phyloP scores from a whole-genome alignment of 106 monocot genomes.

The Alisma plantagoaquatica region DNA sequence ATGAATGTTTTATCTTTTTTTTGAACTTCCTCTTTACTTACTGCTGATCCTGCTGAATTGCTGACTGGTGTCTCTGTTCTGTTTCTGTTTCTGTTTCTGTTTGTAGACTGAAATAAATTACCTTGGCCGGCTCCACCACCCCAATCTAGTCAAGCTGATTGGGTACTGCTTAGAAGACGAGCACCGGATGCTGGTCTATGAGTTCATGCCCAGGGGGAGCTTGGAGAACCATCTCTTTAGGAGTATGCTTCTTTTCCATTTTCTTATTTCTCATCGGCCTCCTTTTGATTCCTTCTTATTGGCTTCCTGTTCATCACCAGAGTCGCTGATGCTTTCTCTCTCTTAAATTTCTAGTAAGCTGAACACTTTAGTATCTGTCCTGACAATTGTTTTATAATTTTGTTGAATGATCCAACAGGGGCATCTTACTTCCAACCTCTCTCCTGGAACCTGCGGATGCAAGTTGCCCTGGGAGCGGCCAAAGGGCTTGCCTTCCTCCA shows the following conservation, averaged over 20 bases:
- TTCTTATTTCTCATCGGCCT: too few relatives aligned
- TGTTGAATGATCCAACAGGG: slow-evolving; percentile 49
- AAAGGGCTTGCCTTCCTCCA: slow-evolving; percentile 91
- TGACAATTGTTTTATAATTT: too few relatives aligned
- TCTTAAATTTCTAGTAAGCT: too few relatives aligned
- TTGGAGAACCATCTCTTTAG: slow-evolving; percentile 96
- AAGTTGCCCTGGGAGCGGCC: slow-evolving; percentile 81
- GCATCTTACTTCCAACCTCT: slow-evolving; percentile 82
- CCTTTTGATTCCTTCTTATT: neutral
- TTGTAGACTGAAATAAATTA: slow-evolving; percentile 88
- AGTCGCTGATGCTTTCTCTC: neutral
- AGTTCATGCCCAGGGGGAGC: slow-evolving; percentile 89
- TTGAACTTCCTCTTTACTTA: too few relatives aligned
- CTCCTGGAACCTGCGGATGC: slow-evolving; percentile 87
- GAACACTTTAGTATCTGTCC: too few relatives aligned
- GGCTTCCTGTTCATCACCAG: neutral
- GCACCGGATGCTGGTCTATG: slow-evolving; percentile 81
- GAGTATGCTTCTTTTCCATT: slow-evolving; percentile 75
- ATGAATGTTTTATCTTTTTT: too few relatives aligned
- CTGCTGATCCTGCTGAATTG: too few relatives aligned
- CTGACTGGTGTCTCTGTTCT: too few relatives aligned
- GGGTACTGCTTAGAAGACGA: slow-evolving; percentile 89
- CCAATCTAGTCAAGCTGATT: slow-evolving; percentile 78
- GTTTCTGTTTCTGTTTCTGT: too few relatives aligned
- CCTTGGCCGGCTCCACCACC: slow-evolving; percentile 65